Base-by-base conservation (phyloP, 2,329 filamentous ascomycete species). In the Fusarium stilboides region DNA sequence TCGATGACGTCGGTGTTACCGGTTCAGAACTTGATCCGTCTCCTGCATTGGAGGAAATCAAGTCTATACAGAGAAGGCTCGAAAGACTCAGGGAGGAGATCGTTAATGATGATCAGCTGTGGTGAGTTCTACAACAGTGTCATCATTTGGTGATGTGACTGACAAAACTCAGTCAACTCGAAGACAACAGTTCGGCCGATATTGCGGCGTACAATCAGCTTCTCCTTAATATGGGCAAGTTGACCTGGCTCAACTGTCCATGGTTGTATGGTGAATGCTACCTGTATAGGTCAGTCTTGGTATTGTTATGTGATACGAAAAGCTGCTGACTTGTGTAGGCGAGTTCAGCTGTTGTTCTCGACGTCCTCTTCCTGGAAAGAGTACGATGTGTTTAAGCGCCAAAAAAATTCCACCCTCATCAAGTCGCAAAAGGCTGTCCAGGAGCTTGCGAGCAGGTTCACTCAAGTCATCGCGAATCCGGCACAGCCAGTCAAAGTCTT, bases 261-360 rank as follows among this genome's bases (percentile, higher is more conserved):
- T 60, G 57, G 57, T n/a, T 60, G 15, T 58, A 49, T 20, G 57
- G 52, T 14, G 57, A 60, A 57, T 60, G 57, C 22, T 60, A 57
- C 13, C 24, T 60, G 22, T 60, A 60, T 17, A 15, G 52, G 57
- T 57, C 0, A n/a, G 28, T 44, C 6, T n/a, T 17, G 9, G 7
- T 12, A 8, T 31, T 19, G 1, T n/a, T 15, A 0, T 17, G 2
- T 7, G 4, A 4, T 4, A 19, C 6, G 2, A 19, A 43, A 31
- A 2, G 6, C 3, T 37, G 6, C 43, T 57, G 19, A 60, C 17
- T 33, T 37, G 6, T 10, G 4, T 8, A 60, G 57, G 8, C 52
- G 57, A 4, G 34, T 60, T 10, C 57, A 60, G n/a, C 2, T 49
- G 5, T 7, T 60, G 7, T 60, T 60, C 37, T 58, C 57, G 8